Evolutionary conservation across 257 asterid species (phyloP), one percentile per base, ranked within the genome.

Genomic region (Echites panduratus): DNA sequence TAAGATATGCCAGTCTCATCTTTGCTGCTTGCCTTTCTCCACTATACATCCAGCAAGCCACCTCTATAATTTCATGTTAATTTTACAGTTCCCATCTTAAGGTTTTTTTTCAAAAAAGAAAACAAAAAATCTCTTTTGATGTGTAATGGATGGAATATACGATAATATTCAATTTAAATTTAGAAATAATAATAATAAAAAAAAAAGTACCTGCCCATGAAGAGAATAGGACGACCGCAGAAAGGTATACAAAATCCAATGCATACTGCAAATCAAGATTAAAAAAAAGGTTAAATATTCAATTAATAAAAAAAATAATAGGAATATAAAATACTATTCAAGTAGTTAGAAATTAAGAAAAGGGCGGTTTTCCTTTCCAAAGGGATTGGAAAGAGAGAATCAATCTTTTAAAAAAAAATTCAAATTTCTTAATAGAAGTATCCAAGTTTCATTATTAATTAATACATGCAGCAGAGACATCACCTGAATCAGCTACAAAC

Each of bases 11-110:
- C 96, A 92, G 90, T 81, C 99, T 90, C 96, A 95, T 95, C 61
- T 95, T 92, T 5, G 96, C 92, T 2, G 99, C 99, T 85, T 95
- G 99, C 64, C 99, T 83, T 68, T 95, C 99, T 64, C 99, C 99
- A 11, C 88, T 79, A 40, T 95, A 82, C 99, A 95, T 95, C 99
- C 99, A 95, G 80, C 96, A 95, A 9, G 94, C 96, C 87, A 95
- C 99, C 97, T 94, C 97, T 94, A 22, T 11, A 62, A 44, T 24
- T 22, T 69, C 5, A 45, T 45, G 14, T 68, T 11, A 1, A 32
- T 19, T 17, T 50, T 16, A 4, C 47, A 19, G 26, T 52, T 19
- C 5, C 10, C 58, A 20, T 20, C 26, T 16, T 70, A 14, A n/a
- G n/a, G n/a, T n/a, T n/a, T n/a, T n/a, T n/a, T n/a, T n/a, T n/a